Evolutionary conservation across 202 grass and related monocot species (phyloP), one percentile per base, ranked within the genome.

Genomic region (Cymbopogon flexuosus): DNA sequence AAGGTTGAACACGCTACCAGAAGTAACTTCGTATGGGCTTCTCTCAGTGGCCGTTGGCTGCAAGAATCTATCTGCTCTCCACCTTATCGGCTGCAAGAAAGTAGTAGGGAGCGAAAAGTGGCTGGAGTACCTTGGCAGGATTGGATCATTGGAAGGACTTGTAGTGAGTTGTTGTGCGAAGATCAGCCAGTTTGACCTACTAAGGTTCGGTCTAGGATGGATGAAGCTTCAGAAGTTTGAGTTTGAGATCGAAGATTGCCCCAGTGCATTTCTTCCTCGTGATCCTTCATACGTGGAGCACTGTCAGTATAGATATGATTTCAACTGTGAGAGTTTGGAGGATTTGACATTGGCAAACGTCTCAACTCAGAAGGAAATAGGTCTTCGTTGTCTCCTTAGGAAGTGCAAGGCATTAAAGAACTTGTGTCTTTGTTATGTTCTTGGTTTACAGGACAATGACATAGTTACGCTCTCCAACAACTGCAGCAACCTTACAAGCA

Each of bases 161-260:
- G 84, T 79, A 22, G 84, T 94, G n/a, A 85, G 78, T 72, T 51
- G 83, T 75, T 95, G 92, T 72, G 51, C 77, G 36, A 82, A 31
- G 52, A 88, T 95, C 78, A 63, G 61, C 13, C 84, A 92, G 85
- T 86, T 88, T 86, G 90, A 85, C 43, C 62, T 92, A 45, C 35
- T 90, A 18, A 88, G 84, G 45, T 49, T 95, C 22, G 87, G 89
- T 68, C 59, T 51, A 30, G 92, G 92, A 57, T 90, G 84, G 70
- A 91, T 59, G 51, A 86, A 79, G 4, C 87, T 95, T 11, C 75
- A 84, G 79, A 81, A 58, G 36, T 81, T 94, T 23, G 89, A 94
- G 79, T 94, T 87, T 54, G 56, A 80, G 65, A 70, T 76, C 24
- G 74, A 86, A 61, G 37, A 34, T 37, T 36, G 30, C 9, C 8